Evolutionary conservation across 306 rosid species (phyloP).

Genomic region (Cucumis melo): DNA sequence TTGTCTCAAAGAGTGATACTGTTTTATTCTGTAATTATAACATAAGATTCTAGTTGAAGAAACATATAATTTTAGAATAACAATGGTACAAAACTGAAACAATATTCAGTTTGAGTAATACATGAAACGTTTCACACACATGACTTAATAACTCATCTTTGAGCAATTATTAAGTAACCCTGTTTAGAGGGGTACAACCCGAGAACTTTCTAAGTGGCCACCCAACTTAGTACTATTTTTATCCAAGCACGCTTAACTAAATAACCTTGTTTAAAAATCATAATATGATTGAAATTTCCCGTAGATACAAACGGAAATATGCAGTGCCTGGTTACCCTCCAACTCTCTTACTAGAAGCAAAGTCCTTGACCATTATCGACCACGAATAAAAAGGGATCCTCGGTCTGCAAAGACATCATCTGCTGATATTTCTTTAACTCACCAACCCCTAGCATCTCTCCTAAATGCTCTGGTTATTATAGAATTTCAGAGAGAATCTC

Average conservation of each 20-base stretch:
- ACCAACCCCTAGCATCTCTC: neutral
- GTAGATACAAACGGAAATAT: neutral
- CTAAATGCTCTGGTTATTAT: neutral
- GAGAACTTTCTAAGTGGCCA: too few relatives aligned
- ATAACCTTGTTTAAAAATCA: neutral
- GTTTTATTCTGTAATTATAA: slow-evolving; percentile 73
- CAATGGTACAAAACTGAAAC: neutral
- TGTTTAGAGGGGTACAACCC: neutral
- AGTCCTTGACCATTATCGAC: neutral
- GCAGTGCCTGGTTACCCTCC: neutral
- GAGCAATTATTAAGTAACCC: neutral
- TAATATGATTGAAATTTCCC: neutral
- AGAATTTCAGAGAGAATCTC: neutral
- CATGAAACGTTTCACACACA: neutral
- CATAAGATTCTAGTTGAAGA: neutral
- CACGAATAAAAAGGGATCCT: neutral
- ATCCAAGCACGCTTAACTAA: neutral
- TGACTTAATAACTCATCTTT: neutral
- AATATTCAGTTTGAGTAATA: neutral
- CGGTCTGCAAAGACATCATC: neutral
- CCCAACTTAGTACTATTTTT: neutral
- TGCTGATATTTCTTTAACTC: neutral
- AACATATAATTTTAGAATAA: too few relatives aligned
- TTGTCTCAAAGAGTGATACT: slow-evolving; percentile 82
- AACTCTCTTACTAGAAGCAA: neutral